Conservation (phyloP, 768 basidiomycete species). For the Psilocybe subaeruginosa region DNA sequence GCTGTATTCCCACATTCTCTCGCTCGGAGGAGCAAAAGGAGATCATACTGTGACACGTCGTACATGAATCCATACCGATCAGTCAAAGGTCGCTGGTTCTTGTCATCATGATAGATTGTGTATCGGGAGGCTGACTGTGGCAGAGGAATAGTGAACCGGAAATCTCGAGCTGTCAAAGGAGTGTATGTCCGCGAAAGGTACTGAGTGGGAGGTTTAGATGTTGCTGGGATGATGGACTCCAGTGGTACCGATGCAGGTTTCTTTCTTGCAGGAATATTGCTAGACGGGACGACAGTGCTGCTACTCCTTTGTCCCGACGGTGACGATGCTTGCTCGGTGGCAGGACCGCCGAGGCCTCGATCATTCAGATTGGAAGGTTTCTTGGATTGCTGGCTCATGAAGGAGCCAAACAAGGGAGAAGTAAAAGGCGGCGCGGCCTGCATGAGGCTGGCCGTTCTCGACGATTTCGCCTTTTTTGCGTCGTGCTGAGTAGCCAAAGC, state of each 20-base stretch:
- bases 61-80: slow-evolving; percentile 94
- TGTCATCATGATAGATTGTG: slow-evolving; percentile 52
- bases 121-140: slow-evolving; percentile 52
- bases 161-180: slow-evolving; percentile 72
- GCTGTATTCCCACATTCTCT: slow-evolving; percentile 75
- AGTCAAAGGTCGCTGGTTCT: slow-evolving; percentile 64
- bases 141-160: slow-evolving; percentile 70
- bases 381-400: slow-evolving; percentile 55
- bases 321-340: slow-evolving; percentile 12
- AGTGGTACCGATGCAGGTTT: slow-evolving; percentile 62
- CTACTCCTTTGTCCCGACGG: slow-evolving; percentile 7
- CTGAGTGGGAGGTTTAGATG: slow-evolving; percentile 81
- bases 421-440: slow-evolving; percentile 43
- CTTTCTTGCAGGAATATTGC: slow-evolving; percentile 21
- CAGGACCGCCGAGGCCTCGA: slow-evolving; percentile 25
- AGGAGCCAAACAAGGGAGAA: slow-evolving; percentile 63
- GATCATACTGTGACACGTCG: slow-evolving; percentile 81
- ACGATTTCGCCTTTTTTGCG: slow-evolving; percentile 29
- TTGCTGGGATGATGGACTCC: slow-evolving; percentile 82
- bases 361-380: slow-evolving; percentile 33
- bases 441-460: slow-evolving; percentile 37
- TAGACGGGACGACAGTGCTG: slow-evolving; percentile 11
- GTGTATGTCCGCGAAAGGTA: slow-evolving; percentile 79
- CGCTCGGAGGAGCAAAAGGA: slow-evolving; percentile 73
- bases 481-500: slow-evolving; percentile 41